Percentiles rank a stretch among this genome's conserved stretches.
These are phyloP conservation scores for Cornus controversa DNA, from an alignment of 148 eudicot genomes.

Conservation along the genomic window DNA sequence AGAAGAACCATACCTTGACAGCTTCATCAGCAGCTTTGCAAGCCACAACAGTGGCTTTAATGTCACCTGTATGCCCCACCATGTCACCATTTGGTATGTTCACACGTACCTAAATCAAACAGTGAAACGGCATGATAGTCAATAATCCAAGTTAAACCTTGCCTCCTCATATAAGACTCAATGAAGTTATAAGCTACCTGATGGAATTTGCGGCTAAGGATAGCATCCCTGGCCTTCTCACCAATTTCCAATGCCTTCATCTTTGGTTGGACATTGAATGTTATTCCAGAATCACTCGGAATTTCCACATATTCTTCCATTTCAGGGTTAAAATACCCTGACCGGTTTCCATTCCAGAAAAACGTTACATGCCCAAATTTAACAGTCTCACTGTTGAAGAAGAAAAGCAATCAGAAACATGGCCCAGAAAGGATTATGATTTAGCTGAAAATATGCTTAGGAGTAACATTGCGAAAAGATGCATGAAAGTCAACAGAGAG, in stretches of 20 bases:
- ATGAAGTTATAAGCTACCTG: slow-evolving; percentile 45
- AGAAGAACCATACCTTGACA: slow-evolving; percentile 62
- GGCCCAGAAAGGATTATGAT: not conserved
- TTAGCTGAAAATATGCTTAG: not conserved
- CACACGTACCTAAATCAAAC: slow-evolving; percentile 67
- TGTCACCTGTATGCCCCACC: slow-evolving; percentile 97
- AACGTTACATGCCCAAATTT: slow-evolving; percentile 97
- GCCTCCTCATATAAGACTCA: not conserved
- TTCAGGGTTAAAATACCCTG: slow-evolving; percentile 74
- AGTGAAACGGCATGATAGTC: not conserved
- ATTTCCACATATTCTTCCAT: slow-evolving; percentile 96
- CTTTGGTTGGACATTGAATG: slow-evolving; percentile 73
- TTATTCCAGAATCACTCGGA: slow-evolving; percentile 86
- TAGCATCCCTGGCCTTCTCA: slow-evolving; percentile 90
- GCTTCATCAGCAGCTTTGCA: slow-evolving; percentile 97
- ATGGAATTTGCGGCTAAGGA: slow-evolving; percentile 76
- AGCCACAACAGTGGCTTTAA: slow-evolving; percentile 75
- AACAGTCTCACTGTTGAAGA: slow-evolving; percentile 71
- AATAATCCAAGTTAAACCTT: not conserved
- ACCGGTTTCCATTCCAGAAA: slow-evolving; percentile 94
- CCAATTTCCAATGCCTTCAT: slow-evolving; percentile 95
- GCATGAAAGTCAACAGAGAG: not conserved
- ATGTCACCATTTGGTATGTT: slow-evolving; percentile 90
- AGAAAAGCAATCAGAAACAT: slow-evolving; percentile 1
- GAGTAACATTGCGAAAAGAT: not conserved